Conservation (phyloP, 768 basidiomycete species). For the Pleurotus cornucopiae region DNA sequence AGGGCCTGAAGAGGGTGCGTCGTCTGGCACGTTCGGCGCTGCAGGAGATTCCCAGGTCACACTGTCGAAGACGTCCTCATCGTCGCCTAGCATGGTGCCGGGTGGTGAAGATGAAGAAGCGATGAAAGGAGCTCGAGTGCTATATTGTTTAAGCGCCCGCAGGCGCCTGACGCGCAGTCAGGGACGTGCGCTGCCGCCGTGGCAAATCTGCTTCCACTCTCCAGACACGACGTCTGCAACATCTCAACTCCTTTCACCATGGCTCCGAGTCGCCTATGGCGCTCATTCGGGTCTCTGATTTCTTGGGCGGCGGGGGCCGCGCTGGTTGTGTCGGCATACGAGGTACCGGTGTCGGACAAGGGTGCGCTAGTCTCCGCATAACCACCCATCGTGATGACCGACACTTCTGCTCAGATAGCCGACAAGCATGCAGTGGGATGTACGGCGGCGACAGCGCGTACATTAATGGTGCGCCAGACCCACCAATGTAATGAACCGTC, state of each 20-base stretch:
- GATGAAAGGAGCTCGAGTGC: neutral
- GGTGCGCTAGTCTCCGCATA: constrained; percentile 20
- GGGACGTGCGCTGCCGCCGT: neutral
- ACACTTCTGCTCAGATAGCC: constrained; percentile 12
- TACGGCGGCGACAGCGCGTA: constrained; percentile 76
- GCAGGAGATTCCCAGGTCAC: constrained; percentile 86
- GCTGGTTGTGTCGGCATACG: constrained; percentile 10
- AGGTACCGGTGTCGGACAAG: constrained; percentile 58
- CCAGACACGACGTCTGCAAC: constrained; percentile 3
- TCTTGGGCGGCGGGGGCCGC: neutral
- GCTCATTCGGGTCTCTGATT: neutral
- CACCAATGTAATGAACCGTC: constrained; percentile 9
- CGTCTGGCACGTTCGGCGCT: constrained; percentile 36
- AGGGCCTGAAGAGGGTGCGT: constrained; percentile 47
- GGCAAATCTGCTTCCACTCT: too few relatives aligned
- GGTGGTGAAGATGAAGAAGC: constrained; percentile 10
- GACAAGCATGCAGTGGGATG: constrained; percentile 96
- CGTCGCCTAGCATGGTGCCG: constrained; percentile 69
- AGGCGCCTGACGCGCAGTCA: neutral
- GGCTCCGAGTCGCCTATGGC: constrained; percentile 6
- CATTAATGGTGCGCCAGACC: constrained; percentile 65
- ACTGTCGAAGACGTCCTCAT: constrained; percentile 88
- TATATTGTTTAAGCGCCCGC: neutral
- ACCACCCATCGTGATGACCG: too few relatives aligned
- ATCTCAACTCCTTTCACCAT: constrained; percentile 1